These are phyloP conservation scores for Rhodotorula graminis DNA, from an alignment of 768 basidiomycete species.

Conservation along the genomic window DNA sequence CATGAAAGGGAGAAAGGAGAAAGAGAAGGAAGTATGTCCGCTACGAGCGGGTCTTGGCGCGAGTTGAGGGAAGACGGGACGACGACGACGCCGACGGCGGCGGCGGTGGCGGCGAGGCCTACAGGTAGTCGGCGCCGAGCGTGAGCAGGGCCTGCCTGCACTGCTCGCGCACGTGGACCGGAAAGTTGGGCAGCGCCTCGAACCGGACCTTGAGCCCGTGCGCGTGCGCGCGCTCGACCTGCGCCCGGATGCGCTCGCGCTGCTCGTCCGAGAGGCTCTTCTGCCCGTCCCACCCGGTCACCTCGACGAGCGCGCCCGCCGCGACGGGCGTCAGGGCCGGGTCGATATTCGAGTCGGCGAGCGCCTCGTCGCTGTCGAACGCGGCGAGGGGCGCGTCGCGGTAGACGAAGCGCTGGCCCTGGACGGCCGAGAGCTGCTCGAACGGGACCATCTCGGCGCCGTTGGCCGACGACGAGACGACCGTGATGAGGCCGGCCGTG, in stretches of 20 bases:
- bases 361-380: not conserved
- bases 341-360: no score
- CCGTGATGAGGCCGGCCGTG: conserved; percentile 17
- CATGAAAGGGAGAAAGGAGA: no score
- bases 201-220: conserved; percentile 5
- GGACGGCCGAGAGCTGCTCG: conserved; percentile 6
- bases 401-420: conserved; percentile 17
- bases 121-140: conserved; percentile 23
- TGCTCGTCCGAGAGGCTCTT: not conserved
- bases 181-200: conserved; percentile 12
- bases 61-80: not conserved
- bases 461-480: conserved; percentile 9
- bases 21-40: no score
- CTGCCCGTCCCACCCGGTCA: conserved; percentile 10
- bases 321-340: conserved; percentile 11
- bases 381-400: conserved; percentile 4
- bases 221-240: conserved; percentile 11
- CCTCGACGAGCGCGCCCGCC: not conserved
- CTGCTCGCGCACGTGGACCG: conserved; percentile 10
- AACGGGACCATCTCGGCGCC: conserved; percentile 16
- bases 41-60: no score
- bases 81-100: no score
- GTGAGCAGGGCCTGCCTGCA: not conserved
- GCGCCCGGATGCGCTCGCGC: not conserved
- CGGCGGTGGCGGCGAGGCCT: not conserved